Base-by-base conservation (phyloP, 31 red algal species). In the Odonthalia washingtoniensis region DNA sequence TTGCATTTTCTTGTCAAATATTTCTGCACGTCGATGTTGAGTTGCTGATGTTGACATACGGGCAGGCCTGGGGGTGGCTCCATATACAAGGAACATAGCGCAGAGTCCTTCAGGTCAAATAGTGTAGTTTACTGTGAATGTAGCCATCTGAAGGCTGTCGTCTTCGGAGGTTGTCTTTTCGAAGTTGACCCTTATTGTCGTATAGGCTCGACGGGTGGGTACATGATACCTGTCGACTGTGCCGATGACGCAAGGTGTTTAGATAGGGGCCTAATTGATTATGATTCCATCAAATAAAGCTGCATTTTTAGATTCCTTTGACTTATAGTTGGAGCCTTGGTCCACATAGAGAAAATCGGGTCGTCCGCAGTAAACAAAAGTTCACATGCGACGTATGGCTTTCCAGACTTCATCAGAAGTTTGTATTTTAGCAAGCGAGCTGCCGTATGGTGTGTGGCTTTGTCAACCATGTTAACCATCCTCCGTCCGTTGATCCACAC, bases 251-350 rank as follows among this genome's bases (percentile, higher is more conserved):
- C n/a, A 62, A 2, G 81, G 38, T 52, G 24, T 41, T 31, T 84
- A 31, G 31, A 78, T 53, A 12, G 74, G 74, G 21, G 28, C 74
- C 17, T 78, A 9, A 57, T 57, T 17, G 12, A 78, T 21, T 16
- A 18, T 53, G 14, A 78, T 78, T 46, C 40, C 40, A 42, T 78
- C 74, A 28, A 33, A 17, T 21, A 24, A 40, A 44, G 67, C 65
- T 16, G 53, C 74, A 14, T 40, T 69, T 61, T 42, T 41, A 28
- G 74, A 74, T 31, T 85, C 82, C 3, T 24, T 40, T 0, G 82
- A 85, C 1, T 74, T 53, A 31, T 74, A 74, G 40, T 85, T 85
- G 0, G 82, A 85, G 32, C 82, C 82, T 53, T 85, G 82, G 37
- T 85, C 82, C 1, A 74, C 68, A 42, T 65, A 43, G 1, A 85